Conservation (phyloP, 352 stramenopile species). For the Globisporangium solare region DNA sequence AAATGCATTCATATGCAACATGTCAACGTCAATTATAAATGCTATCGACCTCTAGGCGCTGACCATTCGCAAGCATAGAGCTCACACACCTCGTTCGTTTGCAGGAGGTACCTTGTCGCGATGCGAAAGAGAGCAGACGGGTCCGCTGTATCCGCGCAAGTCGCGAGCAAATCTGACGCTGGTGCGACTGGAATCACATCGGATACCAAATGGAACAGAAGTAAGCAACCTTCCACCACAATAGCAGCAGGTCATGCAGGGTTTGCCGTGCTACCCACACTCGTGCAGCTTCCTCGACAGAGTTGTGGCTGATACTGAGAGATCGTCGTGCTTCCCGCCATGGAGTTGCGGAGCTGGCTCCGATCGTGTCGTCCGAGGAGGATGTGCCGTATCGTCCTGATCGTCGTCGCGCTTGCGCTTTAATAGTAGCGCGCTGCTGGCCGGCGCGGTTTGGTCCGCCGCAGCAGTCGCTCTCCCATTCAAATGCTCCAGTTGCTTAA, state of each 20-base stretch:
- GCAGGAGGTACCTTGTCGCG: conserved; percentile 8
- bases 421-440: neutral
- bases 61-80: neutral
- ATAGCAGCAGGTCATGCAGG: neutral
- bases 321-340: neutral
- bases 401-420: conserved; percentile 14
- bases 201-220: neutral
- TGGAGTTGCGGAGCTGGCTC: too few relatives aligned
- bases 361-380: too few relatives aligned
- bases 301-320: neutral
- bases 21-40: neutral
- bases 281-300: conserved; percentile 1
- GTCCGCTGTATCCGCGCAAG: conserved; percentile 3
- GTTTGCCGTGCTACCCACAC: neutral
- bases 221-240: neutral
- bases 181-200: neutral
- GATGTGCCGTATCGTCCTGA: neutral
- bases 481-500: conserved; percentile 11
- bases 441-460: neutral
- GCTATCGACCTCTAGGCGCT: too few relatives aligned
- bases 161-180: conserved; percentile 1
- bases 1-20: neutral
- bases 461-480: neutral
- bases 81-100: conserved; percentile 8
- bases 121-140: conserved; percentile 10